A percentile compares a stretch with the other conserved stretches of the same genome.
phyloP scores from a whole-genome alignment of 2,329 filamentous ascomycete species.

The Cercospora nicotianae region DNA sequence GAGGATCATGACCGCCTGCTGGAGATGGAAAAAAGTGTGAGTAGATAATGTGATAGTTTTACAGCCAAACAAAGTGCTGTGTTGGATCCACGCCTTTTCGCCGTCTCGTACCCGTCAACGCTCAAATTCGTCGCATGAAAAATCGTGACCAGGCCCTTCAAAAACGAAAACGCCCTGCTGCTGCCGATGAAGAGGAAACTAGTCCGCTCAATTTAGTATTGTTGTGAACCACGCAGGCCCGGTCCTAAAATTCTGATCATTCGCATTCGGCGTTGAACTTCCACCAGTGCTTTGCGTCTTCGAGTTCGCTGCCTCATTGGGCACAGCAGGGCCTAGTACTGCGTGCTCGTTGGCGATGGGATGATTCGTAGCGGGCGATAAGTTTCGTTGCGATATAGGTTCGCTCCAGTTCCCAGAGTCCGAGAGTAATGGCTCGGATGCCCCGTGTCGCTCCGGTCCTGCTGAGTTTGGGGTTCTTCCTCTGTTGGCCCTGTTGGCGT shows the following conservation, averaged over 20 bases:
- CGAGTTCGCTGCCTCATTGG: background rate
- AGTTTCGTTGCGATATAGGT: background rate
- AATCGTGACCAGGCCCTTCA: background rate
- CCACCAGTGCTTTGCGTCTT: background rate
- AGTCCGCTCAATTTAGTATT: conserved; percentile 10
- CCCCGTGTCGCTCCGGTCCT: background rate
- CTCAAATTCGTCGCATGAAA: background rate
- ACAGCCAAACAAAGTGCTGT: background rate
- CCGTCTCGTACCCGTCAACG: background rate
- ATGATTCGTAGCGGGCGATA: background rate
- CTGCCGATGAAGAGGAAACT: background rate
- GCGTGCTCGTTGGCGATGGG: background rate
- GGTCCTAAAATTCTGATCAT: background rate
- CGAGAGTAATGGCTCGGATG: background rate
- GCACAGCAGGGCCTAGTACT: background rate
- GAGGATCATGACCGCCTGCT: conserved; percentile 32
- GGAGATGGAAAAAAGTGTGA: conserved; percentile 38
- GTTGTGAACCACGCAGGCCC: conserved; percentile 10
- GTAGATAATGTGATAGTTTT: background rate
- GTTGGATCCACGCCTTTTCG: background rate
- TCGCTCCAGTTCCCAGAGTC: background rate
- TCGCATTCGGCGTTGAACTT: background rate
- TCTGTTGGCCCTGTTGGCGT: background rate
- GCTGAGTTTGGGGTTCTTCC: background rate
- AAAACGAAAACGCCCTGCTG: background rate